A percentile compares a stretch with the other conserved stretches of the same genome.
phyloP scores from a whole-genome alignment of 2,329 filamentous ascomycete genomes.

The Decorospora gaudefroyi region DNA sequence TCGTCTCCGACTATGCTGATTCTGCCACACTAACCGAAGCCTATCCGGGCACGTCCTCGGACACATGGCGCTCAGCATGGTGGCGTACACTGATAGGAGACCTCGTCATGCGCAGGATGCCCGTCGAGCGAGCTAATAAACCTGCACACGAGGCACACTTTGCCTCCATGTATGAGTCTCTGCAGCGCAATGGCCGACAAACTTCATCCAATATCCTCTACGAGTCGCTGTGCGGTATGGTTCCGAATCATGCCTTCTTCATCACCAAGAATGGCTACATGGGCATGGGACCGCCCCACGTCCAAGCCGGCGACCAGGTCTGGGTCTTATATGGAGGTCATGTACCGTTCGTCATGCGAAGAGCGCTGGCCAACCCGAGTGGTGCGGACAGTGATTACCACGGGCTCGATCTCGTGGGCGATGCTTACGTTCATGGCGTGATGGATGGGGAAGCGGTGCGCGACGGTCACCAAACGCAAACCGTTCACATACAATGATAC shows the following conservation, averaged over 20 bases:
- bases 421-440: slow-evolving; percentile 22
- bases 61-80: slow-evolving; percentile 12
- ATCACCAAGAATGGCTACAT: slow-evolving; percentile 24
- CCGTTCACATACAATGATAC: background rate
- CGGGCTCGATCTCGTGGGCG: slow-evolving; percentile 10
- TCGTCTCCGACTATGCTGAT: background rate
- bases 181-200: too few relatives aligned
- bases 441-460: slow-evolving; percentile 26
- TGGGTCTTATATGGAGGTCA: slow-evolving; percentile 22
- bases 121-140: slow-evolving; percentile 8
- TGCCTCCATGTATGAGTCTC: too few relatives aligned
- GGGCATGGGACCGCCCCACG: slow-evolving; percentile 19
- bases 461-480: background rate
- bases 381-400: background rate
- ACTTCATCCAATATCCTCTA: slow-evolving; percentile 1
- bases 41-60: slow-evolving; percentile 1
- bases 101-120: slow-evolving; percentile 18
- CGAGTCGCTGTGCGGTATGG: slow-evolving; percentile 3
- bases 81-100: slow-evolving; percentile 17
- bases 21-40: too few relatives aligned
- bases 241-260: slow-evolving; percentile 17
- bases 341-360: slow-evolving; percentile 22
- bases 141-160: background rate
- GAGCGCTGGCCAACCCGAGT: background rate
- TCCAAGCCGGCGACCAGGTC: slow-evolving; percentile 16